Base-by-base conservation (phyloP, 306 rosid species). In the Nissolia schottii region DNA sequence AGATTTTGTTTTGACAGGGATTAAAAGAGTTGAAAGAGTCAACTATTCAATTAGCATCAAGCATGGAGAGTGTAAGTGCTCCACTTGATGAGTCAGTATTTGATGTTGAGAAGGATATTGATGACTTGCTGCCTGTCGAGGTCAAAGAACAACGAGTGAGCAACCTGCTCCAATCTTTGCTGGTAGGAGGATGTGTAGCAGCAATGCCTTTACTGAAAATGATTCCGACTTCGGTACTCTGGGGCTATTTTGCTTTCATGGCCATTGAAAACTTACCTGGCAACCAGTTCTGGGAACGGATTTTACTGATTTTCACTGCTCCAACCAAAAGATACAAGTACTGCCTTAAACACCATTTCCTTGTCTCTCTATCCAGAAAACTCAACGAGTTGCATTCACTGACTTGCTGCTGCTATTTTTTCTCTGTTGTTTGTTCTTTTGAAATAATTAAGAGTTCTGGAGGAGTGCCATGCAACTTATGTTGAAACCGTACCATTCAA, bases 221-320 rank as follows among this genome's bases (percentile, higher is more conserved):
- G 90, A 89, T 87, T 77, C 96, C 96, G 35, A 90, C 93, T 18
- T 87, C 96, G 6, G 88, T 90, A 54, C 87, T 90, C 51, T 90
- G 92, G 90, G 96, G 96, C 31, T 90, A 90, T 80, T 90, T 90
- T 71, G 96, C 96, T 56, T 90, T 87, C 78, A 90, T 87, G 96
- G 96, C 96, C 76, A 83, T 87, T 59, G 96, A 90, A 74, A 90
- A 84, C 84, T 81, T 88, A 62, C 96, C 96, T 0, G 96, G 96
- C 15, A 90, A 90, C 82, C 93, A 90, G 64, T 90, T 81, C 61
- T 90, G 96, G 96, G 96, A 90, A 69, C 82, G 93, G 72, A 86
- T 90, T 78, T 74, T 90, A 14, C 70, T 86, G 23, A 83, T 84
- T 28, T 84, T 90, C 82, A 90, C 90, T 1, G 88, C 93, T 61